Evolutionary conservation across 257 asterid species (phyloP).

Genomic region (Oldenlandia corymbosa): DNA sequence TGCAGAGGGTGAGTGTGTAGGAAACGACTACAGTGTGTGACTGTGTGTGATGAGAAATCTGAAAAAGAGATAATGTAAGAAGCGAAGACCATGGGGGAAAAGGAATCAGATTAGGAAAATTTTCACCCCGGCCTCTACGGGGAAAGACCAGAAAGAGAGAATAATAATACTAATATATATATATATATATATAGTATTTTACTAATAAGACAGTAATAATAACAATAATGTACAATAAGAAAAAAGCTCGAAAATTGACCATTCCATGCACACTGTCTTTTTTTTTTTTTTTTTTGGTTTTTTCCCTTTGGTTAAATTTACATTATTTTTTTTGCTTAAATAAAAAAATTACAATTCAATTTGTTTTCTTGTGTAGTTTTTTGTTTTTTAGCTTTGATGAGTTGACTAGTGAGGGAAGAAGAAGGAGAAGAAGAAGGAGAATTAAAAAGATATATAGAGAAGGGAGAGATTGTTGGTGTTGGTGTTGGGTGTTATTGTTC

Average conservation of each 20-base stretch:
- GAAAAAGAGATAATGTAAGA: constrained; percentile 10
- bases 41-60: neutral
- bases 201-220: no score
- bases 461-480: constrained; percentile 36
- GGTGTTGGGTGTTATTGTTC: constrained; percentile 31
- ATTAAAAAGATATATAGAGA: constrained; percentile 30
- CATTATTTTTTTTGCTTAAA: neutral
- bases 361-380: constrained; percentile 14
- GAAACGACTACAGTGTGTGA: constrained; percentile 16
- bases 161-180: neutral
- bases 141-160: constrained; percentile 23
- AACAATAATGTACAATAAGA: constrained; percentile 11
- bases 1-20: constrained; percentile 7
- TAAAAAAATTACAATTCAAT: neutral
- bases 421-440: neutral
- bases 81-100: constrained; percentile 80
- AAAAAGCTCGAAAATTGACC: constrained; percentile 39
- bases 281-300: no score
- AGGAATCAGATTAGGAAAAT: constrained; percentile 39
- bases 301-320: neutral
- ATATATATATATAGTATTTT: no score
- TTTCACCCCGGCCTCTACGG: constrained; percentile 82
- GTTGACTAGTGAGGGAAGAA: constrained; percentile 33
- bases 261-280: constrained; percentile 35
- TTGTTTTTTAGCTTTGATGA: constrained; percentile 22